A percentile compares a stretch with the other conserved stretches of the same genome.
These are phyloP conservation scores for Polytolypa hystricis DNA, from an alignment of 2,329 filamentous ascomycete species.

Conservation along the genomic window DNA sequence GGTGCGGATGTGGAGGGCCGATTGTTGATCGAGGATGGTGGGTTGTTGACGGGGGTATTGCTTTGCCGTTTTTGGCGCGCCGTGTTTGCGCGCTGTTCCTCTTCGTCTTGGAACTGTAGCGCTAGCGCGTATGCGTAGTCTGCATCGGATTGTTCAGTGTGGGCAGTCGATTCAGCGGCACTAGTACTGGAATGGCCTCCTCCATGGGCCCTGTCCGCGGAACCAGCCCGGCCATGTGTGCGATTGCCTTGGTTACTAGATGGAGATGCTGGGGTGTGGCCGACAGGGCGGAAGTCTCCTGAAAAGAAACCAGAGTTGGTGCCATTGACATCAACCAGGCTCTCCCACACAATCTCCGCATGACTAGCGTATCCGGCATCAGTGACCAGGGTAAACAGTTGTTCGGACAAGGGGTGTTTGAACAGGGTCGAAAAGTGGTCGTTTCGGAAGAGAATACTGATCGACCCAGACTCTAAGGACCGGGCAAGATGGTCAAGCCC, in stretches of 20 bases:
- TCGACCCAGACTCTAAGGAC: constrained; percentile 60
- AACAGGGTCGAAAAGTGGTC: constrained; percentile 95
- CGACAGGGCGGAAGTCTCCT: constrained; percentile 81
- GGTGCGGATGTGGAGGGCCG: background rate
- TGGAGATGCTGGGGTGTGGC: constrained; percentile 37
- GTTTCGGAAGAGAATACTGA: constrained; percentile 90
- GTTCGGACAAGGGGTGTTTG: constrained; percentile 66
- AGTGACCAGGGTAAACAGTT: constrained; percentile 76
- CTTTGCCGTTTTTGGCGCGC: constrained; percentile 20
- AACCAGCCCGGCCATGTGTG: constrained; percentile 18
- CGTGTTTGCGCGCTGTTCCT: constrained; percentile 61
- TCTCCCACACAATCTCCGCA: constrained; percentile 93
- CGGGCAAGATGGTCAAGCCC: constrained; percentile 65
- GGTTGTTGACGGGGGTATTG: constrained; percentile 12
- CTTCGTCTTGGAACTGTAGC: constrained; percentile 86
- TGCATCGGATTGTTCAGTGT: constrained; percentile 56
- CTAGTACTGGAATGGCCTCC: background rate
- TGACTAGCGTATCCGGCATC: constrained; percentile 83
- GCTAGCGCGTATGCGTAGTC: constrained; percentile 82
- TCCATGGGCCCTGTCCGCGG: background rate
- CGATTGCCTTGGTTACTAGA: constrained; percentile 20
- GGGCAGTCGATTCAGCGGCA: constrained; percentile 28
- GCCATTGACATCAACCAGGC: constrained; percentile 76
- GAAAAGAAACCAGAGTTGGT: constrained; percentile 73
- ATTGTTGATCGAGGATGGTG: constrained; percentile 3